Evolutionary conservation across 129 eudicot genomes (phyloP).

Genomic region (Artemisia tridentata): DNA sequence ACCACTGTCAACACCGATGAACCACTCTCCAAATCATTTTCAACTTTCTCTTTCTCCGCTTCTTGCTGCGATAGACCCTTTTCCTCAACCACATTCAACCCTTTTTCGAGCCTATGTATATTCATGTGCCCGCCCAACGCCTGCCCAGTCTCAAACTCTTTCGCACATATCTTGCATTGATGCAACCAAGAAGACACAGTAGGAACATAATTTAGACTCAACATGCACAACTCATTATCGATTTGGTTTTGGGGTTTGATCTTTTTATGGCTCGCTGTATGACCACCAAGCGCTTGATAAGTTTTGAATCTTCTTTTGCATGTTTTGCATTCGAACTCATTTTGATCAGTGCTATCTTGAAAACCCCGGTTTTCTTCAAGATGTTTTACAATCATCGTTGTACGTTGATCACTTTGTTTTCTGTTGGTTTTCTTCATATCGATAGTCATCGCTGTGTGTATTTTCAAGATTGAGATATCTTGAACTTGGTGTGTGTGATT

Average conservation of each 20-base stretch:
- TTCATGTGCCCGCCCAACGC: constrained; percentile 36
- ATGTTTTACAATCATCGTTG: not conserved
- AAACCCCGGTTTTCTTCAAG: not conserved
- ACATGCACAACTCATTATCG: not conserved
- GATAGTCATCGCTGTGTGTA: not conserved
- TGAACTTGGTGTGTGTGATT: not conserved
- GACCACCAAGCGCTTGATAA: constrained; percentile 32
- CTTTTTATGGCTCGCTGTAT: constrained; percentile 6
- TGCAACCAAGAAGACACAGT: not conserved
- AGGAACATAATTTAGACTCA: not conserved
- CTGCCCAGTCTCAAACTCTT: constrained; percentile 20
- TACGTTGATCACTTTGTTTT: not conserved
- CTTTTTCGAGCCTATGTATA: not conserved
- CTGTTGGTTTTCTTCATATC: not conserved
- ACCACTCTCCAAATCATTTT: constrained; percentile 1
- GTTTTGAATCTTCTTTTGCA: constrained; percentile 13
- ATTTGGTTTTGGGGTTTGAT: not conserved
- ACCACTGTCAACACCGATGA: not conserved
- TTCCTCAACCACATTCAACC: not conserved
- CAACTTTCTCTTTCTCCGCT: not conserved
- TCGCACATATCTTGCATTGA: constrained; percentile 16
- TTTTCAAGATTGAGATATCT: not conserved
- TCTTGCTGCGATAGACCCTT: not conserved
- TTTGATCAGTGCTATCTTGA: not conserved
- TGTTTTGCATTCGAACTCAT: constrained; percentile 21